A percentile compares a stretch with the other conserved stretches of the same genome.
Conservation (phyloP, 257 asterid genomes). For the Galeopsis tetrahit region DNA sequence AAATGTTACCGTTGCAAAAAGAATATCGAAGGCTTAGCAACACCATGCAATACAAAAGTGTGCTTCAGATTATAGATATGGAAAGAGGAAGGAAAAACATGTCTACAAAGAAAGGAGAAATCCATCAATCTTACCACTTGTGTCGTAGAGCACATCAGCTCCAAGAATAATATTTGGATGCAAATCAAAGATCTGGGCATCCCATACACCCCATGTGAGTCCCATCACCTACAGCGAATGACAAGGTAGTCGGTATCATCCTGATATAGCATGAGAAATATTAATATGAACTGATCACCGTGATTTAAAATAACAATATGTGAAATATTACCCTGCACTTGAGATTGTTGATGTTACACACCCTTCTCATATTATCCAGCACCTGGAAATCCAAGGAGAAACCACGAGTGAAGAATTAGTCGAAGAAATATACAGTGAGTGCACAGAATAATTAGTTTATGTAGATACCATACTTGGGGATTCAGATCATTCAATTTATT, state of each 20-base stretch:
- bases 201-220: slow-evolving; percentile 94
- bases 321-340: slow-evolving; percentile 61
- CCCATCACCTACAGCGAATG: slow-evolving; percentile 62
- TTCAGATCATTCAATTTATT: slow-evolving; percentile 1
- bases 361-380: slow-evolving; percentile 75
- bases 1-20: slow-evolving; percentile 77
- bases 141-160: slow-evolving; percentile 89
- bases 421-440: not conserved
- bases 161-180: slow-evolving; percentile 90
- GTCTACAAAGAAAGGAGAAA: not conserved
- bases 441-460: slow-evolving; percentile 5
- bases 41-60: slow-evolving; percentile 31
- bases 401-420: slow-evolving; percentile 1
- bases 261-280: slow-evolving; percentile 21
- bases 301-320: slow-evolving; percentile 8
- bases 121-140: slow-evolving; percentile 55
- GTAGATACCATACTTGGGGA: slow-evolving; percentile 8
- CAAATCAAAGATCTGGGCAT: slow-evolving; percentile 57
- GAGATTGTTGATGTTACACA: slow-evolving; percentile 64
- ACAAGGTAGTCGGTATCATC: slow-evolving; percentile 4
- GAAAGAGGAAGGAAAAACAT: not conserved
- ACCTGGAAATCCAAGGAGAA: slow-evolving; percentile 56
- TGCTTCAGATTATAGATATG: slow-evolving; percentile 26
- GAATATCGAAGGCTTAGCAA: slow-evolving; percentile 81
- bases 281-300: not conserved